Base-by-base conservation (phyloP, 495 filamentous ascomycete species). In the Neurospora africana region DNA sequence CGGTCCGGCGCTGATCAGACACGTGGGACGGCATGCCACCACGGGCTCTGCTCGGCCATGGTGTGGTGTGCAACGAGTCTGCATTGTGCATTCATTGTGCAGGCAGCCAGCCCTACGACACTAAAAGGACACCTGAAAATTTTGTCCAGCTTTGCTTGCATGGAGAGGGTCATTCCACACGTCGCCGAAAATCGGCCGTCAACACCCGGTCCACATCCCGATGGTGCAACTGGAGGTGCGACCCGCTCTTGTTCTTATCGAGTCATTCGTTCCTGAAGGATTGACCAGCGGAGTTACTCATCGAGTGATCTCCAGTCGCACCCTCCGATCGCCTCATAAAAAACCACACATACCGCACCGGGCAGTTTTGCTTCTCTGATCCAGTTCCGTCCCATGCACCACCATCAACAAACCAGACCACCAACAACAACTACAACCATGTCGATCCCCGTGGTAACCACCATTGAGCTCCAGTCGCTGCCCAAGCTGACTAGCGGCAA, bases 401-500 rank as follows among this genome's bases (percentile, higher is more conserved):
- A 65, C 6, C 53, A 33, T 3, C 2, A 65, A 33, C 27, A 65
- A 61, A 33, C 27, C 53, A 65, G 53, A 9, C 30, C 53, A 65
- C 27, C 53, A 33, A 30, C 53, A 33, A 61, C 53, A 30, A 65
- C 53, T 3, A 33, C 27, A 65, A 65, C 53, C 53, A 72, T 75
- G 72, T 38, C 69, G 38, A 69, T 70, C 30, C 68, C 72, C 27
- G 75, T 74, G 58, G 69, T 79, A 36, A 80, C 77, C 37, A 76
- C 68, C 71, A 76, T 80, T 61, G 71, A 73, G 74, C 76, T 80
- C 70, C 67, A 40, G 30, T 75, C 75, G 33, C 78, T 84, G 58
- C 74, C 74, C 35, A 81, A 82, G 75, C 75, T 83, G 69, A 79
- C 82, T 13, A 76, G 76, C 69, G 83, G 93, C 73, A 97, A 97